Conservation (phyloP, 805 yeast genomes). For the Maudiozyma bulderi region DNA sequence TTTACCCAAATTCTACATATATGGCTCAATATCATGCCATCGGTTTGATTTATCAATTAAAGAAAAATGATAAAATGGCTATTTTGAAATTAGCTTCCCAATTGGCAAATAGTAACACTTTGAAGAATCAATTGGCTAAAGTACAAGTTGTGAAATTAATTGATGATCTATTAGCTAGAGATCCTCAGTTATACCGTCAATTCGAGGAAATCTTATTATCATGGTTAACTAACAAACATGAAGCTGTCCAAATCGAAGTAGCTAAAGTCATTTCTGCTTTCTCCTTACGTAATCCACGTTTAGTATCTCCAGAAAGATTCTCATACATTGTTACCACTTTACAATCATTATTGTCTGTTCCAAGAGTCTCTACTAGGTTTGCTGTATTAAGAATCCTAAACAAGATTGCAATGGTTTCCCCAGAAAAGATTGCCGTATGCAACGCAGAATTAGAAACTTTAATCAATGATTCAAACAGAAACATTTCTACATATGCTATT, state of each 20-base stretch:
- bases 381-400: conserved; percentile 88
- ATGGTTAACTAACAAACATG: conserved; percentile 72
- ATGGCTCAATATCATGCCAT: conserved; percentile 94
- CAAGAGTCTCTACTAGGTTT: conserved; percentile 82
- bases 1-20: conserved; percentile 61
- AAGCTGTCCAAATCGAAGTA: conserved; percentile 87
- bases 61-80: conserved; percentile 91
- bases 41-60: conserved; percentile 77
- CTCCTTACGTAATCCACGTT: conserved; percentile 45
- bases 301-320: conserved; percentile 54
- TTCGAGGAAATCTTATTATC: conserved; percentile 47
- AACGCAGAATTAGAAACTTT: conserved; percentile 79
- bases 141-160: conserved; percentile 79
- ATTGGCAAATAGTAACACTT: conserved; percentile 46
- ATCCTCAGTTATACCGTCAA: conserved; percentile 43
- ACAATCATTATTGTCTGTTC: conserved; percentile 71
- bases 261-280: conserved; percentile 44
- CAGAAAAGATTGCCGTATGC: conserved; percentile 69
- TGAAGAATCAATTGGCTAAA: conserved; percentile 75
- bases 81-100: conserved; percentile 82
- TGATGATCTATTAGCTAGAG: conserved; percentile 63
- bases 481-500: conserved; percentile 93
- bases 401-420: conserved; percentile 70
- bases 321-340: conserved; percentile 63
- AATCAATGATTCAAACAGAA: conserved; percentile 80